These are phyloP conservation scores for Jimgerdemannia flammicorona DNA, from an alignment of 192 early-diverging fungal species.

Conservation along the genomic window DNA sequence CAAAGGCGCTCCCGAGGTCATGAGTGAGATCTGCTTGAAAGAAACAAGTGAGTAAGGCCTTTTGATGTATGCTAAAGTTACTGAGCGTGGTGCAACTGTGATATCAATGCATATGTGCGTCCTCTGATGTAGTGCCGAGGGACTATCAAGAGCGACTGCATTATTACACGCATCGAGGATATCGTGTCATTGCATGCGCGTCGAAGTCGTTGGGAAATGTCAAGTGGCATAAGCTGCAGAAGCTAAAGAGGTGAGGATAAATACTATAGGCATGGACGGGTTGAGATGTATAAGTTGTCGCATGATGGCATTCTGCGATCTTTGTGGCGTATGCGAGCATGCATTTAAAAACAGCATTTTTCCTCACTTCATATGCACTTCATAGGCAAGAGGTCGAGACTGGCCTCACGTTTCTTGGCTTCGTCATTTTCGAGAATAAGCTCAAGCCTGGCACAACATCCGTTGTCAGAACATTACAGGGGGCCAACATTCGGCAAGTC, in stretches of 20 bases:
- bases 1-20: constrained; percentile 97
- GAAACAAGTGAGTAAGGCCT: constrained; percentile 53
- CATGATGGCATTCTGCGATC: too few species aligned
- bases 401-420: constrained; percentile 86
- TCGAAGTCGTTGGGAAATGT: constrained; percentile 67
- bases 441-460: constrained; percentile 82
- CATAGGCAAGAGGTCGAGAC: constrained; percentile 82
- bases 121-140: constrained; percentile 60
- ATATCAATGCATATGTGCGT: not conserved
- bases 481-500: constrained; percentile 87
- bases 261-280: too few species aligned
- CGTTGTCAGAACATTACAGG: constrained; percentile 72
- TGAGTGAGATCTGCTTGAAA: constrained; percentile 81
- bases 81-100: not conserved
- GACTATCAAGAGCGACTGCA: constrained; percentile 81
- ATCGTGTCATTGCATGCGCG: constrained; percentile 94
- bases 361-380: not conserved
- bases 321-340: too few species aligned
- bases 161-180: constrained; percentile 93
- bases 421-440: constrained; percentile 99
- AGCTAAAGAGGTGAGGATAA: constrained; percentile 50
- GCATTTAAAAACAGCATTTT: not conserved
- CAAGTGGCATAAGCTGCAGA: constrained; percentile 72
- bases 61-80: not conserved
- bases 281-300: too few species aligned